Evolutionary conservation across 805 yeast genomes (phyloP).

Genomic region (Scheffersomyces coipomensis): DNA sequence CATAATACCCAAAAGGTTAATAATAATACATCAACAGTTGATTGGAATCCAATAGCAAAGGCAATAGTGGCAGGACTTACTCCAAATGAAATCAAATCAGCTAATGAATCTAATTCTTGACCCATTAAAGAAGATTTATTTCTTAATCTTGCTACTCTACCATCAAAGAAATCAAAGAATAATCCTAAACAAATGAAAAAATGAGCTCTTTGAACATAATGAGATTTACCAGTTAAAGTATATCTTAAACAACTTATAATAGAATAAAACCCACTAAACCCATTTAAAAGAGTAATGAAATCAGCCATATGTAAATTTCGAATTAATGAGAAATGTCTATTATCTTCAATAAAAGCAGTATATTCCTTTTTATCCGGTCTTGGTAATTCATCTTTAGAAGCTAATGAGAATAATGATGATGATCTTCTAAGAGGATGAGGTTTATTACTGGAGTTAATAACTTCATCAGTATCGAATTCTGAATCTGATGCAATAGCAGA

Average conservation of each 20-base stretch:
- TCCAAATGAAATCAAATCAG: conserved; percentile 92
- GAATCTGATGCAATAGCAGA: conserved; percentile 37
- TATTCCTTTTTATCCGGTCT: conserved; percentile 79
- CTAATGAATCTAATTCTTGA: conserved; percentile 94
- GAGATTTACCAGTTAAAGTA: conserved; percentile 64
- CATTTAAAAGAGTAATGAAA: conserved; percentile 90
- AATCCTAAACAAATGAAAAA: conserved; percentile 86
- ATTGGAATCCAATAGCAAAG: conserved; percentile 83
- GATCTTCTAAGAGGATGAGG: conserved; percentile 45
- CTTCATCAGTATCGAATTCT: conserved; percentile 27
- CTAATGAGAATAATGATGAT: conserved; percentile 51
- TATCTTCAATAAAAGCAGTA: conserved; percentile 75
- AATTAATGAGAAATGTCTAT: conserved; percentile 81
- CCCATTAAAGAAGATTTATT: conserved; percentile 92
- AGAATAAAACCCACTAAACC: conserved; percentile 90
- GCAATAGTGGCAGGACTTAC: conserved; percentile 95
- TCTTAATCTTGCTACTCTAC: conserved; percentile 93
- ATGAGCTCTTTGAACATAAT: conserved; percentile 84
- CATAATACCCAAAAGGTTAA: conserved; percentile 86
- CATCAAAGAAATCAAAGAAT: conserved; percentile 95
- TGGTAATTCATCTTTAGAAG: conserved; percentile 58
- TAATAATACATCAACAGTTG: conserved; percentile 75
- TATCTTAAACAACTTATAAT: conserved; percentile 83
- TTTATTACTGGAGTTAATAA: conserved; percentile 7
- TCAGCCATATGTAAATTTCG: conserved; percentile 93